Evolutionary conservation across 2,329 filamentous ascomycete species (phyloP).

Genomic region (Monosporascus ibericus): DNA sequence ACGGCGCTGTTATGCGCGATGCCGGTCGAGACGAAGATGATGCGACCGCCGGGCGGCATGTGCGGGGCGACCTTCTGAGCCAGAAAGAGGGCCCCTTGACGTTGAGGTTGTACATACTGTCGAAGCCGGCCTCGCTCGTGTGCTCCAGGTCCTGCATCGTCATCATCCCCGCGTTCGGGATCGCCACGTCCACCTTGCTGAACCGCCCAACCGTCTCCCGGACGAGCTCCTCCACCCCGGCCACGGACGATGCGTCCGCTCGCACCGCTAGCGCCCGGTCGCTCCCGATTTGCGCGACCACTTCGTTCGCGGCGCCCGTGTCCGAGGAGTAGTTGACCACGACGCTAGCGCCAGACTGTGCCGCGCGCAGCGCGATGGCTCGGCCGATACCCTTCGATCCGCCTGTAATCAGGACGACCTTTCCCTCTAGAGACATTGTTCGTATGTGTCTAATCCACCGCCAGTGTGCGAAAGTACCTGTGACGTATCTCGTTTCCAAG

Average conservation of each 20-base stretch:
- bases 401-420: conserved; percentile 46
- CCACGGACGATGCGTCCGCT: conserved; percentile 44
- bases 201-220: conserved; percentile 41
- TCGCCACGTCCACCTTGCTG: conserved; percentile 51
- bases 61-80: conserved; percentile 44
- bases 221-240: conserved; percentile 43
- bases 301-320: conserved; percentile 36
- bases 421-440: conserved; percentile 29
- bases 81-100: conserved; percentile 53
- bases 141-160: conserved; percentile 41
- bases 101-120: conserved; percentile 43
- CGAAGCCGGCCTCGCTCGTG: conserved; percentile 45
- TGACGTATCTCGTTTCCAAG: no score
- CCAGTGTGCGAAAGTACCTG: no score
- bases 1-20: conserved; percentile 25
- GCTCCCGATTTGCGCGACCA: conserved; percentile 39
- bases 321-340: conserved; percentile 53
- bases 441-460: no score
- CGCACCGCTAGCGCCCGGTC: conserved; percentile 47
- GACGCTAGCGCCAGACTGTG: conserved; percentile 48
- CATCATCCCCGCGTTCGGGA: conserved; percentile 50
- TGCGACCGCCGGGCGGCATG: conserved; percentile 40
- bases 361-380: conserved; percentile 51
- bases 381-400: conserved; percentile 54
- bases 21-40: conserved; percentile 47